These are phyloP conservation scores for Trypanosoma brucei DNA, from an alignment of 208 protist species.

Conservation along the genomic window DNA sequence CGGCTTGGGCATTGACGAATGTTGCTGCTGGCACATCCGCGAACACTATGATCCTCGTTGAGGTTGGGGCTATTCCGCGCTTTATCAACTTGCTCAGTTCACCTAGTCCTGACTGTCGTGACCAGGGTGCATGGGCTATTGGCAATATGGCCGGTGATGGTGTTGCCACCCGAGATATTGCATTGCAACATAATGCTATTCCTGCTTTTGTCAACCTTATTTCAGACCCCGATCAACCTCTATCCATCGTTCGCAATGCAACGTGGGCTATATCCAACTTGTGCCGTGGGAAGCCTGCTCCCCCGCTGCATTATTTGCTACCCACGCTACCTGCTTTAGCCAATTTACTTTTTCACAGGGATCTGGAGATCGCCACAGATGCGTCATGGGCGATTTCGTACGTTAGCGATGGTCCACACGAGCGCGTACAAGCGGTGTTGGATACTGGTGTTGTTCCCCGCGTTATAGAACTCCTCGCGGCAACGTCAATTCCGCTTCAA, in stretches of 20 bases:
- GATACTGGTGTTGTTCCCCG: conserved; percentile 81
- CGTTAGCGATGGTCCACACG: conserved; percentile 92
- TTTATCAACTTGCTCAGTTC: conserved; percentile 94
- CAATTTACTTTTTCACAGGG: conserved; percentile 75
- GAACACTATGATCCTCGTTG: conserved; percentile 92
- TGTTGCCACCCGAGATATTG: conserved; percentile 87
- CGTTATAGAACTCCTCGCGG: conserved; percentile 92
- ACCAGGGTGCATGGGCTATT: conserved; percentile 98
- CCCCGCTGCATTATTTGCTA: conserved; percentile 61
- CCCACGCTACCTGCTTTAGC: conserved; percentile 89
- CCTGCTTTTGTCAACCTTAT: conserved; percentile 72
- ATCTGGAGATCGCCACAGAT: conserved; percentile 95
- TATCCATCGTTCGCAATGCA: conserved; percentile 88
- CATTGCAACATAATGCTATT: conserved; percentile 82
- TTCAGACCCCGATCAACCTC: conserved; percentile 37
- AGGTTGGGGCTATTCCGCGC: conserved; percentile 90
- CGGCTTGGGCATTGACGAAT: conserved; percentile 99
- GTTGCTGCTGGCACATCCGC: conserved; percentile 96
- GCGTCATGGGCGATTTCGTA: conserved; percentile 97
- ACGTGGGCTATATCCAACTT: conserved; percentile 98
- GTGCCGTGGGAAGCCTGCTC: conserved; percentile 95
- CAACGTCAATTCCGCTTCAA: conserved; percentile 64
- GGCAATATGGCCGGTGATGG: conserved; percentile 99
- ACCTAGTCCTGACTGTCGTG: conserved; percentile 89
- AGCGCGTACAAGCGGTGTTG: conserved; percentile 94